Evolutionary conservation across 176 grass and related monocot genomes (phyloP).

Genomic region (Cenchrus fungigraminus): DNA sequence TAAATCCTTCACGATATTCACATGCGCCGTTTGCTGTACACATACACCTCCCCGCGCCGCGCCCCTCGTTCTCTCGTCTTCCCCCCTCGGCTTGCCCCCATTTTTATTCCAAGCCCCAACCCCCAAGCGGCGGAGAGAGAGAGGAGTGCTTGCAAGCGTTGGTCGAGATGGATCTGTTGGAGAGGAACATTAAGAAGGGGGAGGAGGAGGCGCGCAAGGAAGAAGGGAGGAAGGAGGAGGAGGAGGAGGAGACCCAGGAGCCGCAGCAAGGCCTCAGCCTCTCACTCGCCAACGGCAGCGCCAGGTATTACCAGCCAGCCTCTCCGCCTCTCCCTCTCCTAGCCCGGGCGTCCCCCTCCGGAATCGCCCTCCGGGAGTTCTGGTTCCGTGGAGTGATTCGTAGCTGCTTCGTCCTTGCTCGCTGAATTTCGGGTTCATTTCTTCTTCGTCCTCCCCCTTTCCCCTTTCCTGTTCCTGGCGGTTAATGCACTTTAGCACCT

Average conservation of each 20-base stretch:
- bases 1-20: constrained; percentile 35
- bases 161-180: constrained; percentile 48
- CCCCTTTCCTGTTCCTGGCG: background rate
- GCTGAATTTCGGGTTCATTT: background rate
- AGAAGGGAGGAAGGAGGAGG: constrained; percentile 14
- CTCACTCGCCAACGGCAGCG: constrained; percentile 52
- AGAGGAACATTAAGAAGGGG: constrained; percentile 56
- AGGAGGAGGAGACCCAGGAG: constrained; percentile 24
- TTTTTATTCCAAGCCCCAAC: constrained; percentile 14
- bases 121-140: background rate
- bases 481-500: constrained; percentile 14
- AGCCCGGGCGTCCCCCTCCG: background rate
- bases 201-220: constrained; percentile 8
- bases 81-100: background rate
- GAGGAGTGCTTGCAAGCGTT: background rate
- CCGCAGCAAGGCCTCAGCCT: constrained; percentile 36
- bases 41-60: background rate
- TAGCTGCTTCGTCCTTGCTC: background rate
- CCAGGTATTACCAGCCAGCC: constrained; percentile 29
- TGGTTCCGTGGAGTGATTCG: background rate
- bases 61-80: background rate
- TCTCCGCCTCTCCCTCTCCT: background rate
- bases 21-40: constrained; percentile 33
- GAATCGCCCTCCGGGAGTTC: background rate
- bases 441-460: background rate